Evolutionary conservation across 179 eudicot species (phyloP).

Genomic region (Gypsophila paniculata): DNA sequence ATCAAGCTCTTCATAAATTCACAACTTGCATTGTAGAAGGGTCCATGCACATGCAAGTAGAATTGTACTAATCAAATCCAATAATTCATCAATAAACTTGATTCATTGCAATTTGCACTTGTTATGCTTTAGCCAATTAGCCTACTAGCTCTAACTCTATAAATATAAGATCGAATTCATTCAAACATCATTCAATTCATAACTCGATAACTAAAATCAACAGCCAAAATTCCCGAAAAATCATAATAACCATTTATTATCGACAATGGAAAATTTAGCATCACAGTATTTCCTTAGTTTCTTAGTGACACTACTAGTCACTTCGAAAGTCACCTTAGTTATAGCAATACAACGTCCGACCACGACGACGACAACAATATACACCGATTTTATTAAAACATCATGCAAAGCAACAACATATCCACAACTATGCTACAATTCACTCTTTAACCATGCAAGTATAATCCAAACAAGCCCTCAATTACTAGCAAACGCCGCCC

Average conservation of each 20-base stretch:
- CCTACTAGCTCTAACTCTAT: background rate
- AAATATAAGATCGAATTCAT: background rate
- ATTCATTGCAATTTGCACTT: conserved; percentile 10
- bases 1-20: background rate
- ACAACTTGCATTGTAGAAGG: background rate
- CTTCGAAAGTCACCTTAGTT: conserved; percentile 8
- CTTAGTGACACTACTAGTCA: conserved; percentile 16
- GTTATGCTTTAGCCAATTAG: background rate
- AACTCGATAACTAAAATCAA: background rate
- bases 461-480: conserved; percentile 26
- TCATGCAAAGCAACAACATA: conserved; percentile 29
- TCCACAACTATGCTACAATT: conserved; percentile 32
- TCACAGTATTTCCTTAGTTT: conserved; percentile 12
- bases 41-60: no score
- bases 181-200: conserved; percentile 7
- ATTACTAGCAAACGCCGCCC: conserved; percentile 25
- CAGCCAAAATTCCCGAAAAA: background rate
- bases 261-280: conserved; percentile 18
- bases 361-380: background rate
- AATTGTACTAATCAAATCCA: background rate
- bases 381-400: conserved; percentile 24
- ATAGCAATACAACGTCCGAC: conserved; percentile 21
- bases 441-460: conserved; percentile 24
- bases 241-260: background rate
- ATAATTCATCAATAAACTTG: background rate